Evolutionary conservation across 805 yeast species (phyloP).

Genomic region (Ogataea nitratoaversa): DNA sequence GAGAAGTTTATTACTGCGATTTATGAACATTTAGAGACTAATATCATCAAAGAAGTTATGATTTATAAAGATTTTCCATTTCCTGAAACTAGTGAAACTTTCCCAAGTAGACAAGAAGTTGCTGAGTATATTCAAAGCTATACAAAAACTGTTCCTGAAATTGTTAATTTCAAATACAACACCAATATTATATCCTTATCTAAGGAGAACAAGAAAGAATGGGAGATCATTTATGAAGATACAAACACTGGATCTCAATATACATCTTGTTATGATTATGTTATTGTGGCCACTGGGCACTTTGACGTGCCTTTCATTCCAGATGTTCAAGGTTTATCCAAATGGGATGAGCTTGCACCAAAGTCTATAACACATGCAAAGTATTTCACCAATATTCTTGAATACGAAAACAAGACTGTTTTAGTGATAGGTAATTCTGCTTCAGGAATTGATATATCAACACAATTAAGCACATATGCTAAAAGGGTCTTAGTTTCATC

Average conservation of each 20-base stretch:
- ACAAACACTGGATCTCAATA: not conserved
- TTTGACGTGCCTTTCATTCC: slow-evolving; percentile 46
- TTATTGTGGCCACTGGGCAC: slow-evolving; percentile 45
- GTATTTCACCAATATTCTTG: slow-evolving; percentile 32
- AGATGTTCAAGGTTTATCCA: slow-evolving; percentile 35
- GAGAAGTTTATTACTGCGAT: slow-evolving; percentile 29
- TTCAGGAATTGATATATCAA: slow-evolving; percentile 61
- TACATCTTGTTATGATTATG: slow-evolving; percentile 26
- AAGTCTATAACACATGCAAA: slow-evolving; percentile 40
- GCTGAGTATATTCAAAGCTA: slow-evolving; percentile 57
- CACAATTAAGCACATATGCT: slow-evolving; percentile 29
- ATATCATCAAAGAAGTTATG: slow-evolving; percentile 30
- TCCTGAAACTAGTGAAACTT: slow-evolving; percentile 40
- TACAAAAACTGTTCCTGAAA: slow-evolving; percentile 36
- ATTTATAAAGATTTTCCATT: slow-evolving; percentile 27
- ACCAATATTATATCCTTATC: slow-evolving; percentile 44
- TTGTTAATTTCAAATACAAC: slow-evolving; percentile 33
- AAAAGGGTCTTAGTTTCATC: slow-evolving; percentile 28
- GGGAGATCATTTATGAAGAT: slow-evolving; percentile 23
- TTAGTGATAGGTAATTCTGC: slow-evolving; percentile 48
- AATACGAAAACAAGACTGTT: slow-evolving; percentile 34
- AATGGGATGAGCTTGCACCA: slow-evolving; percentile 30
- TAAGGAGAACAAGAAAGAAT: slow-evolving; percentile 21
- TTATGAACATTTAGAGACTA: slow-evolving; percentile 33
- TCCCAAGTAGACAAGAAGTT: slow-evolving; percentile 61